Conservation (phyloP, 2,329 filamentous ascomycete genomes). For the Nemania bipapillata region DNA sequence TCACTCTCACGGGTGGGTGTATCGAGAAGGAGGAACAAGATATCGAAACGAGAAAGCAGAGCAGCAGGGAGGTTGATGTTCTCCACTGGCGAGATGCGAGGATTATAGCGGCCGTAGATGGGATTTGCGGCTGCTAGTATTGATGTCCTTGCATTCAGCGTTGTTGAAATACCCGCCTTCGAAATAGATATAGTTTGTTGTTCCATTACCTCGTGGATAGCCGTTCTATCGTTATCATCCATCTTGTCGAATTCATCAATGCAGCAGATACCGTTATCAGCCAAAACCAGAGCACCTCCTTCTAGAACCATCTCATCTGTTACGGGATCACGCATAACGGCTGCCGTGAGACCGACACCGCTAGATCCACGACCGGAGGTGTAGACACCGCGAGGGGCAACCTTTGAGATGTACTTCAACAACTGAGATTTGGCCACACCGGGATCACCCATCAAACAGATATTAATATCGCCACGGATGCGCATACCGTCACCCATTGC, state of each 20-base stretch:
- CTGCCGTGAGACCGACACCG: conserved; percentile 83
- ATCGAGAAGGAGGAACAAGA: conserved; percentile 96
- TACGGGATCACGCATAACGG: conserved; percentile 84
- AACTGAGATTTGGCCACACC: conserved; percentile 99
- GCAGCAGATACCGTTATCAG: conserved; percentile 85
- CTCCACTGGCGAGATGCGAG: conserved; percentile 93
- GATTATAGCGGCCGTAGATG: conserved; percentile 97
- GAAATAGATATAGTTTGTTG: conserved; percentile 88
- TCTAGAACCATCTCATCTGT: conserved; percentile 87
- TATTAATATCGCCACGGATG: conserved; percentile 98
- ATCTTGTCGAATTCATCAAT: conserved; percentile 92
- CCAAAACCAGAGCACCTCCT: conserved; percentile 80
- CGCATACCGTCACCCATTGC: conserved; percentile 98
- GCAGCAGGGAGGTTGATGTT: conserved; percentile 99
- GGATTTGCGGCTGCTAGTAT: conserved; percentile 97
- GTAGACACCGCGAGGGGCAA: conserved; percentile 90
- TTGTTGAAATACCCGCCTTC: conserved; percentile 76
- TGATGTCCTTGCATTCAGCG: conserved; percentile 92
- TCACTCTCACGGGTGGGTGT: conserved; percentile 89
- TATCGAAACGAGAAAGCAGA: conserved; percentile 93
- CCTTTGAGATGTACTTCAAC: conserved; percentile 98
- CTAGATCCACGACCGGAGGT: conserved; percentile 83
- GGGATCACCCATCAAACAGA: conserved; percentile 98
- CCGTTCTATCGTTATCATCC: conserved; percentile 83
- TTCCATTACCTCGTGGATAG: conserved; percentile 89